phyloP scores from a whole-genome alignment of 805 yeast genomes.

The Lipomyces sp. region DNA sequence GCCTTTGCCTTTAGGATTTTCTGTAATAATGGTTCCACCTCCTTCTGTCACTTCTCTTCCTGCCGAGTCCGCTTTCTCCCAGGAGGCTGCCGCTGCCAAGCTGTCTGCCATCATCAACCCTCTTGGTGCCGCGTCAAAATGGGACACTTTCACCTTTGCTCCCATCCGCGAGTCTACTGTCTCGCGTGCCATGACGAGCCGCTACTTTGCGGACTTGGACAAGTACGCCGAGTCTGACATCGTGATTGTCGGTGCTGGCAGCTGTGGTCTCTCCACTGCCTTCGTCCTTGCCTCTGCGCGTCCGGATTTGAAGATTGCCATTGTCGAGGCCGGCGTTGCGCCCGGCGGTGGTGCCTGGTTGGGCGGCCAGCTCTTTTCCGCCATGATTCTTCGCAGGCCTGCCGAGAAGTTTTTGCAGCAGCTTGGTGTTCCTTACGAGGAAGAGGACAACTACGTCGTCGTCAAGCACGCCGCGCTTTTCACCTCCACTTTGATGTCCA shows the following conservation, averaged over 20 bases:
- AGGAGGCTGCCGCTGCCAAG: conserved; percentile 24
- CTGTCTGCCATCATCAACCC: conserved; percentile 22
- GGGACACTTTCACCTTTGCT: conserved; percentile 65
- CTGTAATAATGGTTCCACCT: conserved; percentile 26
- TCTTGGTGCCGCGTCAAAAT: conserved; percentile 40
- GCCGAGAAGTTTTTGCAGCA: conserved; percentile 67
- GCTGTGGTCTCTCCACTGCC: conserved; percentile 75
- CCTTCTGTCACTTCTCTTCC: conserved; percentile 24
- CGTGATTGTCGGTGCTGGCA: conserved; percentile 75
- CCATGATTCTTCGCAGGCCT: conserved; percentile 77
- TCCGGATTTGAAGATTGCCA: conserved; percentile 71
- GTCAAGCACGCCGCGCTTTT: conserved; percentile 53
- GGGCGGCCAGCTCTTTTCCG: conserved; percentile 73
- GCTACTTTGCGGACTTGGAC: conserved; percentile 70
- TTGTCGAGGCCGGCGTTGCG: conserved; percentile 69
- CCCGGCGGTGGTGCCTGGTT: conserved; percentile 81
- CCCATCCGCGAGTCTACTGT: conserved; percentile 78
- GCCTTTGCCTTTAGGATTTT: too few species aligned
- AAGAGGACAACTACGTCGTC: conserved; percentile 75
- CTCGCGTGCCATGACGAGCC: conserved; percentile 73
- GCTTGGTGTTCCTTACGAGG: conserved; percentile 63
- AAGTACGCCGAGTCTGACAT: conserved; percentile 72
- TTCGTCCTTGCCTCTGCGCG: conserved; percentile 66
- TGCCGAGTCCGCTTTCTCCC: conserved; percentile 6
- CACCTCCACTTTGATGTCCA: conserved; percentile 66